Base-by-base conservation (phyloP, 2,329 filamentous ascomycete species). In the Amylocarpus encephaloides region DNA sequence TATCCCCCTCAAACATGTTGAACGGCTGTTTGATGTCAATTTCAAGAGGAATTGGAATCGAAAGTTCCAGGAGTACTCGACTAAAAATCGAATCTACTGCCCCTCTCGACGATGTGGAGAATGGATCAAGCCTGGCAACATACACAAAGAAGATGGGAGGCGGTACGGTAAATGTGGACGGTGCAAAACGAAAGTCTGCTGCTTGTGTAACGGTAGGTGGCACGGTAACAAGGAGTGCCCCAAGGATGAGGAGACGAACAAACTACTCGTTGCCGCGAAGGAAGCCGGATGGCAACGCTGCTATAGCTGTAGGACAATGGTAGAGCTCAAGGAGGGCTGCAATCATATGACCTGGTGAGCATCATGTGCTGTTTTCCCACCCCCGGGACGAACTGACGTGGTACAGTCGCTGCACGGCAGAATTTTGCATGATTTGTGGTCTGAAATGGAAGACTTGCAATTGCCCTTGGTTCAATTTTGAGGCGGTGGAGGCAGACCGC, bases 381-480 rank as follows among this genome's bases (percentile, higher is more conserved):
- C 19, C 26, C 15, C 15, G 47, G 18, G 16, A 41, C 11, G 36
- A 15, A 19, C 55, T 62, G 50, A 60, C 39, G 3, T 29, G n/a
- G 11, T 48, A 43, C 64, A 82, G 84, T 66, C 86, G 82, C 49
- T 95, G 90, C 63, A 84, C 80, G 48, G 87, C 87, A 26, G 79
- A 94, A 60, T 94, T 94, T 63, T 95, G 90, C 70, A 90, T 93
- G 79, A 77, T 88, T 22, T 95, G 90, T 64, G 89, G 86, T 18
- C 65, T 73, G 30, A 86, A 86, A 60, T 94, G 89, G 88, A 92
- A 88, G 69, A 82, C 76, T 1, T 95, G 89, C 63, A 81, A 86
- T 47, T 95, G 89, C 58, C 84, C 86, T 0, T 88, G 83, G 81
- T 90, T 91, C 72, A 86, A 83, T 64, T 79, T 83, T 60, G 75